Evolutionary conservation across 805 yeast species (phyloP).

Genomic region (Yarrowia sp.): DNA sequence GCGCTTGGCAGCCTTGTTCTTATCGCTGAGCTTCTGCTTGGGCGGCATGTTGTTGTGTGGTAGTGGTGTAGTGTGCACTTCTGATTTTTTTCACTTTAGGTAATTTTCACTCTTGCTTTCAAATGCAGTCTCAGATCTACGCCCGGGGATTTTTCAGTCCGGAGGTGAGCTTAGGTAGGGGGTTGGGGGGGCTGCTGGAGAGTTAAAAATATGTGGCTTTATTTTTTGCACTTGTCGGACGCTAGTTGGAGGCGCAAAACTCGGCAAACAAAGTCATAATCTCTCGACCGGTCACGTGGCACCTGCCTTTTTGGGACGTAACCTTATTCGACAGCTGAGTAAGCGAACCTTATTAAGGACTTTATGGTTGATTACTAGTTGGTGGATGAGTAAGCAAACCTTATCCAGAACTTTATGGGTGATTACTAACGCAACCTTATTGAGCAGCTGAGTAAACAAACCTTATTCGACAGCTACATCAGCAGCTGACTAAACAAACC

Average conservation of each 20-base stretch:
- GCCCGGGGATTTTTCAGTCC: not conserved
- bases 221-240: too few species aligned
- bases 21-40: slow-evolving; percentile 61
- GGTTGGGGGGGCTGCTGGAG: too few species aligned
- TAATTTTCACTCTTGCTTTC: slow-evolving; percentile 21
- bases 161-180: slow-evolving; percentile 8
- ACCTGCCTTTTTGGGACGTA: not conserved
- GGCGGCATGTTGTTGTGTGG: slow-evolving; percentile 29
- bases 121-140: slow-evolving; percentile 8
- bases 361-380: too few species aligned
- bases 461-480: too few species aligned
- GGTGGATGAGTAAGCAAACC: too few species aligned
- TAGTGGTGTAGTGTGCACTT: not conserved
- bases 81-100: slow-evolving; percentile 8
- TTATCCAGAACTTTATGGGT: too few species aligned
- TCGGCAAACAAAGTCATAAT: too few species aligned
- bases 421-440: too few species aligned
- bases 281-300: not conserved
- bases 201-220: too few species aligned
- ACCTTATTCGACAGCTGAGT: not conserved
- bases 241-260: too few species aligned
- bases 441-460: too few species aligned
- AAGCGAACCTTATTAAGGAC: not conserved
- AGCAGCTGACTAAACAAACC: too few species aligned
- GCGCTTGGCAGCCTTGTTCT: slow-evolving; percentile 56